Base-by-base conservation (phyloP, 2,329 filamentous ascomycete genomes). In the Colletotrichum sidae region DNA sequence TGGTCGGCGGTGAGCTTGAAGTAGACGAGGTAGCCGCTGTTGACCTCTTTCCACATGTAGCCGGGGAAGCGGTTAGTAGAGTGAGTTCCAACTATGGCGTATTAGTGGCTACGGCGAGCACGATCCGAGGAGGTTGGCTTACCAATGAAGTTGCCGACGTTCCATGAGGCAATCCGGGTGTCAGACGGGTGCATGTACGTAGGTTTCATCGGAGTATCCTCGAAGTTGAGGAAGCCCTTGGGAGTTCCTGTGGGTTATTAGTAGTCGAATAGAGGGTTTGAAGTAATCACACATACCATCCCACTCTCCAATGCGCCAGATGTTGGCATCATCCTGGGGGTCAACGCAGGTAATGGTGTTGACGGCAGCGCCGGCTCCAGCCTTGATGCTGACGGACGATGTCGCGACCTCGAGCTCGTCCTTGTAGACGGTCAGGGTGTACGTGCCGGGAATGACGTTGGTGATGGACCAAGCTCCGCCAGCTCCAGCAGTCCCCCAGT, bases 21-120 rank as follows among this genome's bases (percentile, higher is more conserved):
- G 70, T 80, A 81, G 13, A 80, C 72, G 34, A 80, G 57, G 55
- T 79, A 75, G 50, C 76, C 73, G 69, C 79, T 80, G 71, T 80
- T 80, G 54, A 80, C 62, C 47, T 77, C 78, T 38, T 76, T 74
- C 78, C 78, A 80, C 60, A 81, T 79, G 65, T 81, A 81, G 2
- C 77, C 76, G 0, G 78, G 79, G 69, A 81, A 79, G 17, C 70
- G 67, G 59, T 71, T 76, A 3, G 71, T 70, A 5, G 74, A 66
- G 33, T 73, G 74, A 9, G 77, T 76, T 54, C 77, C 76, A 12
- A 78, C 71, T 50, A 33, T 4, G 15, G 17, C 1, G 8, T 13
- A 13, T 57, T 41, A 49, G 35, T 34, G 17, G n/a, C 9, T 25
- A 25, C 25, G 25, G 25, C 47, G 3, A 33, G 25, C 13, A 8